Percentiles rank a stretch among this genome's conserved stretches.
Conservation (phyloP, 768 basidiomycete species). For the Mrakia gelida region DNA sequence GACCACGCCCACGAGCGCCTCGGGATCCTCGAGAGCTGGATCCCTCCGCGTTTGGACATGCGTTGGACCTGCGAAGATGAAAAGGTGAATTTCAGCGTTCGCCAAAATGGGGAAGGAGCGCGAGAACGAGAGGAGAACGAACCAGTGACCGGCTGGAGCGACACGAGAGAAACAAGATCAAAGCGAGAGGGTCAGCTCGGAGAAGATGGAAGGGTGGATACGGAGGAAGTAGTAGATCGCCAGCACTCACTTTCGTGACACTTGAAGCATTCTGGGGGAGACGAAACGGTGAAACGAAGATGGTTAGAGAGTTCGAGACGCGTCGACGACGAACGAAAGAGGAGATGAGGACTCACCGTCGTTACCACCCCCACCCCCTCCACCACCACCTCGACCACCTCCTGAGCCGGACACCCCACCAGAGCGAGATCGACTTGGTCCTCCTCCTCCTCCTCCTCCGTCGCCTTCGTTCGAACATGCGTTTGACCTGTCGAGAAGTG, state of each 20-base stretch:
- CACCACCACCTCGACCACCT: constrained; percentile 17
- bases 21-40: neutral
- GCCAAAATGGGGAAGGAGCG: too few relatives aligned
- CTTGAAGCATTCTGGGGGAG: neutral
- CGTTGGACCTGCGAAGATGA: neutral
- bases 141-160: constrained; percentile 17
- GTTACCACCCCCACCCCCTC: constrained; percentile 5
- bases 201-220: neutral
- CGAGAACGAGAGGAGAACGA: neutral
- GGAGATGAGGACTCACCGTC: neutral
- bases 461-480: constrained; percentile 16
- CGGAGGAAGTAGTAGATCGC: neutral
- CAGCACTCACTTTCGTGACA: neutral
- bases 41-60: constrained; percentile 14
- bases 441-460: neutral
- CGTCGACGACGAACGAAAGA: too few relatives aligned
- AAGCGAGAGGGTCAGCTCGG: neutral
- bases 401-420: neutral
- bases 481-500: neutral
- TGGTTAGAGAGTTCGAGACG: too few relatives aligned
- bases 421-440: constrained; percentile 4
- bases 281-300: neutral
- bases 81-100: neutral
- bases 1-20: neutral
- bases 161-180: neutral